Evolutionary conservation across 2,329 filamentous ascomycete species (phyloP).

Genomic region (Nemania sp.): DNA sequence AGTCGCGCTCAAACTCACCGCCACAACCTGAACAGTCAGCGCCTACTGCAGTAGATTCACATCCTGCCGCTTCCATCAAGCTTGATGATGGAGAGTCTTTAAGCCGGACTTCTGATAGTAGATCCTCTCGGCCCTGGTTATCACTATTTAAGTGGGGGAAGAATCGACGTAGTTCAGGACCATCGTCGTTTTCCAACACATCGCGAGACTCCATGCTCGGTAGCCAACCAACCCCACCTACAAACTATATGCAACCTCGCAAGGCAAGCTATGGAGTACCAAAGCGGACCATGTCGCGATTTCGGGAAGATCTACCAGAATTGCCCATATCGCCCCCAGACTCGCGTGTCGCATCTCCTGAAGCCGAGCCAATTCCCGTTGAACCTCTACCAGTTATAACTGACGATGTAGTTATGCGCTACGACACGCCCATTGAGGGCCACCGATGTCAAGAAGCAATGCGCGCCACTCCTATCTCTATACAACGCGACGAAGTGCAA

Average conservation of each 20-base stretch:
- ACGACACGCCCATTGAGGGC: constrained; percentile 62
- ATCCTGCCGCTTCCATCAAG: constrained; percentile 53
- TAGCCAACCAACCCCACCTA: constrained; percentile 57
- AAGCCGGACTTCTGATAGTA: constrained; percentile 67
- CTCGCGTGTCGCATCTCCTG: constrained; percentile 83
- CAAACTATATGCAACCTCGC: constrained; percentile 50
- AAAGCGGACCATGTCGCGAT: constrained; percentile 87
- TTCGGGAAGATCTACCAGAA: constrained; percentile 91
- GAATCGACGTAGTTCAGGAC: constrained; percentile 66
- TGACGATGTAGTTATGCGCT: constrained; percentile 53
- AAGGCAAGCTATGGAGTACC: constrained; percentile 64
- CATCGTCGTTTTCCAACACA: constrained; percentile 90
- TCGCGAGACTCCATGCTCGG: constrained; percentile 83
- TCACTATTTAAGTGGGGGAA: constrained; percentile 80
- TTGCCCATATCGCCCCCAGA: constrained; percentile 86
- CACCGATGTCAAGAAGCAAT: constrained; percentile 54
- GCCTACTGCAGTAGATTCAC: constrained; percentile 45
- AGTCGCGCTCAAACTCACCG: constrained; percentile 64
- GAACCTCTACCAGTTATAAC: constrained; percentile 53
- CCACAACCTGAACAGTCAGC: constrained; percentile 57
- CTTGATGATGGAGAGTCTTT: constrained; percentile 63
- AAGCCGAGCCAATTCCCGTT: constrained; percentile 61
- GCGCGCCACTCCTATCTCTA: constrained; percentile 61
- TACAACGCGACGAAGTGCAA: constrained; percentile 56
- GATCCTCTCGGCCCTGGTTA: constrained; percentile 69